These are phyloP conservation scores for Poa annua DNA, from an alignment of 176 grass and related monocot species.

Conservation along the genomic window DNA sequence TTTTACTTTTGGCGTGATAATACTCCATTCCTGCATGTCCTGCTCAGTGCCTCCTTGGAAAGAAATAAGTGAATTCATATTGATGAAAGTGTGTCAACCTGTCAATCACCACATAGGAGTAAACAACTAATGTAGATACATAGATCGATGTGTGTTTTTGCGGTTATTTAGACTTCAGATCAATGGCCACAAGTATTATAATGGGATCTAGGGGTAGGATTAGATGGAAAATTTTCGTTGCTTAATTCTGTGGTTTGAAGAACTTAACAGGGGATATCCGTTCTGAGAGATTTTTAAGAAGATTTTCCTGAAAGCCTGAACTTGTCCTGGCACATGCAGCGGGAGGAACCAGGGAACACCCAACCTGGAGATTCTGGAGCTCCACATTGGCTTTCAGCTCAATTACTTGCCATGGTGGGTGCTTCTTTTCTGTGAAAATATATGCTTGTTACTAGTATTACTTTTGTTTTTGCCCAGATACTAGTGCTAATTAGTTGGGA, in stretches of 20 bases:
- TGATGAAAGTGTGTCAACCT: constrained; percentile 4
- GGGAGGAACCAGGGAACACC: constrained; percentile 35
- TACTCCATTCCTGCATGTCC: not conserved
- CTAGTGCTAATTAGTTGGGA: constrained; percentile 13
- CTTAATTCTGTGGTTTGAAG: constrained; percentile 7
- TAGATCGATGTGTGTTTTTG: not conserved
- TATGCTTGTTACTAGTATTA: not conserved
- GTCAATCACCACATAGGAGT: not conserved
- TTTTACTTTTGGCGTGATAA: not conserved
- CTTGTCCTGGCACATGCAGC: constrained; percentile 26
- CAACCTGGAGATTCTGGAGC: constrained; percentile 31
- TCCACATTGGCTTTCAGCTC: constrained; percentile 65
- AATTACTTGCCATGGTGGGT: constrained; percentile 68
- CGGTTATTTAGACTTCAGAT: not conserved
- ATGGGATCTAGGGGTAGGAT: not conserved
- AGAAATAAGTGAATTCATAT: not conserved
- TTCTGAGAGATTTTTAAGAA: not conserved
- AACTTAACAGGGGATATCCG: not conserved
- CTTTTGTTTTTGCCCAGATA: not conserved
- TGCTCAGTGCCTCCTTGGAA: constrained; percentile 13
- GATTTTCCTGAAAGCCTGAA: constrained; percentile 19
- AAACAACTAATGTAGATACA: not conserved
- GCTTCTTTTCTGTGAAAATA: constrained; percentile 32
- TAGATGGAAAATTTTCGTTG: not conserved
- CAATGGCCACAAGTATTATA: not conserved